Percentiles rank a stretch among this genome's conserved stretches.
phyloP scores from a whole-genome alignment of 2,329 filamentous ascomycete genomes.

The Claviceps monticola region DNA sequence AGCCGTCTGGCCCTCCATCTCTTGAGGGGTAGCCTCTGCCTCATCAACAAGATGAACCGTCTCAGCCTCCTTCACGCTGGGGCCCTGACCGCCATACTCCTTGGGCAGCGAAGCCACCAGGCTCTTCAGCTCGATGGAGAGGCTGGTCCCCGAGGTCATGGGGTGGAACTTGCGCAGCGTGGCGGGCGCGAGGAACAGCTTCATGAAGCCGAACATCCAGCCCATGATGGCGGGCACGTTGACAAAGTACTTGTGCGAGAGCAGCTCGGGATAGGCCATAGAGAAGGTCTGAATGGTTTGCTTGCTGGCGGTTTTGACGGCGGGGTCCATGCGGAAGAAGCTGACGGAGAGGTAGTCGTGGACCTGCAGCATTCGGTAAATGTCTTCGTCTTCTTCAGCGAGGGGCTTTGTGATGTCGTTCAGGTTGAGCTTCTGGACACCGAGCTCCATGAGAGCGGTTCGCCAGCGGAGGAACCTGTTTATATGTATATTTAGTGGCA shows the following conservation, averaged over 20 bases:
- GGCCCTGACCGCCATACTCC: constrained; percentile 65
- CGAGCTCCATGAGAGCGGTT: constrained; percentile 78
- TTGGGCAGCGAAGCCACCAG: constrained; percentile 55
- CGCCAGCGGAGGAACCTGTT: constrained; percentile 78
- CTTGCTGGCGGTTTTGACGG: constrained; percentile 60
- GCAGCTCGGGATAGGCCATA: constrained; percentile 75
- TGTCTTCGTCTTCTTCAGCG: constrained; percentile 61
- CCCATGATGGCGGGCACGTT: constrained; percentile 88
- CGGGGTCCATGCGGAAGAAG: constrained; percentile 69
- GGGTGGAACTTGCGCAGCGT: constrained; percentile 71
- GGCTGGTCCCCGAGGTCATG: constrained; percentile 55
- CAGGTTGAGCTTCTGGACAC: constrained; percentile 61
- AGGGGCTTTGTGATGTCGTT: constrained; percentile 54
- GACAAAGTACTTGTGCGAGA: constrained; percentile 82
- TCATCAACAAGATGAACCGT: constrained; percentile 16
- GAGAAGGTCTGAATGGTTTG: constrained; percentile 74
- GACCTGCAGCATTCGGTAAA: constrained; percentile 82
- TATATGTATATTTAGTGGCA: not conserved
- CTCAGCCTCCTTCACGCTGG: constrained; percentile 24
- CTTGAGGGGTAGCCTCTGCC: constrained; percentile 1
- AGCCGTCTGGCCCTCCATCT: constrained; percentile 4
- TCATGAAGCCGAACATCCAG: constrained; percentile 66
- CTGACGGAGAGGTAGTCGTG: constrained; percentile 85
- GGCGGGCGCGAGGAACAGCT: constrained; percentile 58
- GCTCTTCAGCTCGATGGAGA: constrained; percentile 45